phyloP scores from a whole-genome alignment of 1,284 basidiomycete genomes.

The Vanrija pseudolonga region DNA sequence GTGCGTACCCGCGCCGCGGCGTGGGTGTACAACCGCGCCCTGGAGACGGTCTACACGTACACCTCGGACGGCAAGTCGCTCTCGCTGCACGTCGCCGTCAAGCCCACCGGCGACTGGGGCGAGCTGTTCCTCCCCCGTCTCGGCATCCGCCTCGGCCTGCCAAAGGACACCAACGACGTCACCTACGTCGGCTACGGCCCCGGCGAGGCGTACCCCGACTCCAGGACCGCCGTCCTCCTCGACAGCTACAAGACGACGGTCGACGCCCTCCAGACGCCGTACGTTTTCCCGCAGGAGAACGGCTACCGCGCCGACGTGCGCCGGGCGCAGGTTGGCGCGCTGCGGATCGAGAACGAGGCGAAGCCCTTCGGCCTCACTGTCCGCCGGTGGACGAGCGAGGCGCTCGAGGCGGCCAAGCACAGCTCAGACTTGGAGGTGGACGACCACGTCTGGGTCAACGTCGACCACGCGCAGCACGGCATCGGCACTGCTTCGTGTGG shows the following conservation, averaged over 20 bases:
- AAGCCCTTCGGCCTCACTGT: conserved; percentile 9
- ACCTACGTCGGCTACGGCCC: conserved; percentile 16
- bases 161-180: conserved; percentile 1
- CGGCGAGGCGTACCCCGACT: conserved; percentile 16
- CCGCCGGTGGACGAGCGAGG: conserved; percentile 18
- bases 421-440: conserved; percentile 6
- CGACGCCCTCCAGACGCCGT: conserved; percentile 21
- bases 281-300: conserved; percentile 25
- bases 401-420: conserved; percentile 15
- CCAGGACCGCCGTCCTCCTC: conserved; percentile 4
- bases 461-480: conserved; percentile 14
- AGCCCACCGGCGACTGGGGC: conserved; percentile 11
- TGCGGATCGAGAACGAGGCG: conserved; percentile 8
- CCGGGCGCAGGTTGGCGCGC: conserved; percentile 5
- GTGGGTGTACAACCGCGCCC: conserved; percentile 6
- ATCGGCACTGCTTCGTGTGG: conserved; percentile 16
- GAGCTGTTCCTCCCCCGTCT: conserved; percentile 12
- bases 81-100: not conserved
- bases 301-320: conserved; percentile 11
- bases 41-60: conserved; percentile 6
- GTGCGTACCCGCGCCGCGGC: conserved; percentile 3
- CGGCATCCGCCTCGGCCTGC: conserved; percentile 17
- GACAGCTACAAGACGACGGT: not conserved
- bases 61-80: not conserved
- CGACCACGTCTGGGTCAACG: conserved; percentile 18